Conservation (phyloP, 306 rosid genomes). For the Sechiopsis laciniata region DNA sequence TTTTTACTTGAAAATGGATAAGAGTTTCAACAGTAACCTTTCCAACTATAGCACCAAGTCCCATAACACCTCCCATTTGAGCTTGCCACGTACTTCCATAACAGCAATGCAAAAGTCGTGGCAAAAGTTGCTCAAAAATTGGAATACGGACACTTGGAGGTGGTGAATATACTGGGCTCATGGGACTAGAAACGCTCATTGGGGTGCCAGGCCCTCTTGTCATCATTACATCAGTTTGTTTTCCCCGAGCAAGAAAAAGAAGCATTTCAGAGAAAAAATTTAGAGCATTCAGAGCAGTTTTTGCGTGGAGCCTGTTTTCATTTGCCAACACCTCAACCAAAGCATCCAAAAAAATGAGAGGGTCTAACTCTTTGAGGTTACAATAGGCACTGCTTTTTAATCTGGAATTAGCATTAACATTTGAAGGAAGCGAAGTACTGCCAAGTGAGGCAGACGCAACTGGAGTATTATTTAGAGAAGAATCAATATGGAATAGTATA, state of each 20-base stretch:
- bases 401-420: slow-evolving; percentile 51
- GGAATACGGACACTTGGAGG: slow-evolving; percentile 95
- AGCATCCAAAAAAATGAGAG: slow-evolving; percentile 87
- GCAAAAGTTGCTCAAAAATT: slow-evolving; percentile 86
- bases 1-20: slow-evolving; percentile 78
- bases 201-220: slow-evolving; percentile 95
- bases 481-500: slow-evolving; percentile 72
- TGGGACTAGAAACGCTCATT: slow-evolving; percentile 96
- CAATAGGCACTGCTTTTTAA: slow-evolving; percentile 53
- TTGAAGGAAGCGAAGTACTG: slow-evolving; percentile 52
- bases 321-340: slow-evolving; percentile 92
- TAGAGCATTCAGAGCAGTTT: slow-evolving; percentile 84
- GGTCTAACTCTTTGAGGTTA: slow-evolving; percentile 90
- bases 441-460: slow-evolving; percentile 44
- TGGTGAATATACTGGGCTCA: slow-evolving; percentile 95
- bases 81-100: slow-evolving; percentile 97
- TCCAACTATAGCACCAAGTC: slow-evolving; percentile 96
- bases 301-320: slow-evolving; percentile 90
- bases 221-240: slow-evolving; percentile 81
- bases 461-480: slow-evolving; percentile 47
- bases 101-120: slow-evolving; percentile 96
- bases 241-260: slow-evolving; percentile 83
- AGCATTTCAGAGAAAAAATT: slow-evolving; percentile 87
- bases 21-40: slow-evolving; percentile 96
- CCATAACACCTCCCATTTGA: slow-evolving; percentile 97